Evolutionary conservation across 2,329 filamentous ascomycete genomes (phyloP).

Genomic region (Sarocladium oryzae): DNA sequence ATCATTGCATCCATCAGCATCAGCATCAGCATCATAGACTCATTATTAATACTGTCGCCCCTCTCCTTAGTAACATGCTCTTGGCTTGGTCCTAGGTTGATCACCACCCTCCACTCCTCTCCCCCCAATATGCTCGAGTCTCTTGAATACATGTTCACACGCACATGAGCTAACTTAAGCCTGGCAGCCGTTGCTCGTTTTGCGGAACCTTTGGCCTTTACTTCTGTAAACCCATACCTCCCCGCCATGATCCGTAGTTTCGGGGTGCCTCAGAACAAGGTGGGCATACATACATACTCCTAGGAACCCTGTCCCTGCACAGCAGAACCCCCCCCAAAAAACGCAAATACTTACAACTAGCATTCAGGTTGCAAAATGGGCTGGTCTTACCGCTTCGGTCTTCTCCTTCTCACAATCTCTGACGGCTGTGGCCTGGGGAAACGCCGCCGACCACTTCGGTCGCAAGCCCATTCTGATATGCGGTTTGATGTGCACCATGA

Average conservation of each 20-base stretch:
- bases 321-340: too few relatives aligned
- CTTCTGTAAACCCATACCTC: constrained; percentile 63
- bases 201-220: constrained; percentile 67
- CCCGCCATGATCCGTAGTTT: constrained; percentile 83
- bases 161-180: constrained; percentile 8
- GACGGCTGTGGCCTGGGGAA: constrained; percentile 70
- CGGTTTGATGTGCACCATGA: constrained; percentile 72
- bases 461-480: constrained; percentile 75
- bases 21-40: neutral
- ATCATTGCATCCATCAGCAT: neutral
- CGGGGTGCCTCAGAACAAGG: constrained; percentile 58
- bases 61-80: neutral
- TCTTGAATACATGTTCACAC: constrained; percentile 3
- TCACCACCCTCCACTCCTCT: neutral
- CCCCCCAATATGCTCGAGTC: too few relatives aligned
- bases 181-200: constrained; percentile 66
- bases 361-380: constrained; percentile 68
- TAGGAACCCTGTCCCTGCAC: too few relatives aligned
- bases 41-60: neutral
- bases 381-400: constrained; percentile 64
- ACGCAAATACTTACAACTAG: too few relatives aligned
- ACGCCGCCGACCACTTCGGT: constrained; percentile 70
- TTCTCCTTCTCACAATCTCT: constrained; percentile 67
- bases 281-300: neutral
- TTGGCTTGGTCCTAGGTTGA: too few relatives aligned